A percentile compares a stretch with the other conserved stretches of the same genome.
Conservation (phyloP, 345 rosid genomes). For the Theobroma cacao region DNA sequence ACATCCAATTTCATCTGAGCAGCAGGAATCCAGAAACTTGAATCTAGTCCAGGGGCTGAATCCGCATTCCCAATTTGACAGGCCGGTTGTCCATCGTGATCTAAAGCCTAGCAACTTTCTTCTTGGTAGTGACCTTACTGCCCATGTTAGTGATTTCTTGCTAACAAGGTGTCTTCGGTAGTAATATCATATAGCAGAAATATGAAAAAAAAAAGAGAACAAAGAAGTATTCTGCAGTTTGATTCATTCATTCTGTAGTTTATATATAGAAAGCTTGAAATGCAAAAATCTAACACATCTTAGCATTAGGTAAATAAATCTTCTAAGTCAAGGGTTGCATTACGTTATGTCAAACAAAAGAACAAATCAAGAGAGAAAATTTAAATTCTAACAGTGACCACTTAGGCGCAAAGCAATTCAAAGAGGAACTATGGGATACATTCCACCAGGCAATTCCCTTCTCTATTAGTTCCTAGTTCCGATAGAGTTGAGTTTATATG, state of each 20-base stretch:
- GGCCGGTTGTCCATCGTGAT: background rate
- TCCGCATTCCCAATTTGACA: background rate
- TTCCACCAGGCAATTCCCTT: background rate
- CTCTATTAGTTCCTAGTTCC: background rate
- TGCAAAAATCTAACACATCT: too few relatives aligned
- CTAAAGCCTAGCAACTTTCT: conserved; percentile 4
- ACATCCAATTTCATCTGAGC: conserved; percentile 14
- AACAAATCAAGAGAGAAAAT: too few relatives aligned
- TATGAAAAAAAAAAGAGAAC: too few relatives aligned
- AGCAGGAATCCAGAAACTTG: background rate
- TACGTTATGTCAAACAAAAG: too few relatives aligned
- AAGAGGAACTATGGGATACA: conserved; percentile 12
- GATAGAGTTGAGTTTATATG: background rate
- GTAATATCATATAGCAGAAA: too few relatives aligned
- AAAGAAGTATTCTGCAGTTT: too few relatives aligned
- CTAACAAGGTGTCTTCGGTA: conserved; percentile 2
- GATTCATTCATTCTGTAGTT: too few relatives aligned
- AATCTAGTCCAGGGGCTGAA: background rate
- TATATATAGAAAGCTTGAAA: too few relatives aligned
- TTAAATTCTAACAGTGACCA: too few relatives aligned
- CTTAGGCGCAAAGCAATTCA: background rate
- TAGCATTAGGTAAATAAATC: too few relatives aligned
- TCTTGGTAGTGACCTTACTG: background rate
- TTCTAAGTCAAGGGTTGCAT: too few relatives aligned
- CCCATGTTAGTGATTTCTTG: background rate